Conservation (phyloP, 371 early-diverging fungal species). For the Mortierella sp. region DNA sequence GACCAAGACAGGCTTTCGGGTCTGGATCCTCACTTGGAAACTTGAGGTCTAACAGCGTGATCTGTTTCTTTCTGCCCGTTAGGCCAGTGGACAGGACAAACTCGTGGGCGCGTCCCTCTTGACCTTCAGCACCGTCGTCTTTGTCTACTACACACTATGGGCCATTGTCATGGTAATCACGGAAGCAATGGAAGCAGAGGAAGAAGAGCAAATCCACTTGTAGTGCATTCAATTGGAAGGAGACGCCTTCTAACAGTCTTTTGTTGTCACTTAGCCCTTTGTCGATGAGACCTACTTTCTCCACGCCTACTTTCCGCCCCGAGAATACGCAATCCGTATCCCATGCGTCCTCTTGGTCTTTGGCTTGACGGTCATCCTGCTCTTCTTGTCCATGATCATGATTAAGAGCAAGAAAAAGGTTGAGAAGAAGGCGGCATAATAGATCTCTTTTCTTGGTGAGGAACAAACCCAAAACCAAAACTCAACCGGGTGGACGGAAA, state of each 20-base stretch:
- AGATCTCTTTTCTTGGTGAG: no score
- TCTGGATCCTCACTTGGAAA: no score
- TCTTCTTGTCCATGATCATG: constrained; percentile 86
- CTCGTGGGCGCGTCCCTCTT: constrained; percentile 83
- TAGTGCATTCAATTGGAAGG: no score
- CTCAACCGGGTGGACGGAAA: no score
- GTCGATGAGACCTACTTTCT: constrained; percentile 85
- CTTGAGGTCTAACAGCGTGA: no score
- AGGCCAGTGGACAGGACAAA: constrained; percentile 75
- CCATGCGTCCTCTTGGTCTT: constrained; percentile 86
- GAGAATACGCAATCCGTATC: constrained; percentile 86
- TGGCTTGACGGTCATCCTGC: constrained; percentile 79
- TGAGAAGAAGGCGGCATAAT: constrained; percentile 57
- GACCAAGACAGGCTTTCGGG: no score
- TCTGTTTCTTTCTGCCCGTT: neutral
- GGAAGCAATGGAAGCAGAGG: no score
- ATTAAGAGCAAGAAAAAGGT: constrained; percentile 80
- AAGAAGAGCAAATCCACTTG: no score
- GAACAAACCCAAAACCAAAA: no score
- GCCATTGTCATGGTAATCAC: constrained; percentile 85
- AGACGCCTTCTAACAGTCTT: no score
- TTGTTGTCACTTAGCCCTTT: constrained; percentile 84
- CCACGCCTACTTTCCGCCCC: constrained; percentile 84
- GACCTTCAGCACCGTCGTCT: constrained; percentile 73
- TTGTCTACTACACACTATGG: constrained; percentile 93